A percentile compares a stretch with the other conserved stretches of the same genome.
phyloP scores from a whole-genome alignment of 73 alveolate genomes.

The Paramecium pentaurelia region DNA sequence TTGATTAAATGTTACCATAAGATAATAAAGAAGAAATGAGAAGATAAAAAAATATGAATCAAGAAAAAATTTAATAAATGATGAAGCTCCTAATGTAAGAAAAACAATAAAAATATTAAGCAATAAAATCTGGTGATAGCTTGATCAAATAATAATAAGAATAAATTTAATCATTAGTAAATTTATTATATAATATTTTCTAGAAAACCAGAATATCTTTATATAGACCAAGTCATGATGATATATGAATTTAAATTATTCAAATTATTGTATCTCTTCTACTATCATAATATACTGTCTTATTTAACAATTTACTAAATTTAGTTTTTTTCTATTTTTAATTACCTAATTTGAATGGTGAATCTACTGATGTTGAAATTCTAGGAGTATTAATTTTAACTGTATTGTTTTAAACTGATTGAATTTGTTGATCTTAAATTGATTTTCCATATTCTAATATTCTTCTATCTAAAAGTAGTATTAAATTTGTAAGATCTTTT shows the following conservation, averaged over 20 bases:
- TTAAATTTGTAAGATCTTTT: background rate
- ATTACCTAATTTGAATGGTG: background rate
- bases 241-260: background rate
- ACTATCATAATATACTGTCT: background rate
- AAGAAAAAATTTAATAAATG: background rate
- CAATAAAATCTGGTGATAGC: conserved; percentile 4
- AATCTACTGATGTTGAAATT: conserved; percentile 10
- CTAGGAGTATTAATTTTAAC: background rate
- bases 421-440: background rate
- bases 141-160: background rate
- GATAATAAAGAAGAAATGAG: background rate
- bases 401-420: background rate
- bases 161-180: background rate
- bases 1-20: background rate
- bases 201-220: background rate
- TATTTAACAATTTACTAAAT: background rate
- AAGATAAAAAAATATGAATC: background rate
- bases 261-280: background rate
- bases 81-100: background rate
- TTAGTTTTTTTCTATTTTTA: background rate
- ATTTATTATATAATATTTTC: background rate
- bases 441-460: background rate
- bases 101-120: background rate
- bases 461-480: background rate
- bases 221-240: background rate